Conservation (phyloP, 129 eudicot genomes). For the Helichrysum umbraculigerum region DNA sequence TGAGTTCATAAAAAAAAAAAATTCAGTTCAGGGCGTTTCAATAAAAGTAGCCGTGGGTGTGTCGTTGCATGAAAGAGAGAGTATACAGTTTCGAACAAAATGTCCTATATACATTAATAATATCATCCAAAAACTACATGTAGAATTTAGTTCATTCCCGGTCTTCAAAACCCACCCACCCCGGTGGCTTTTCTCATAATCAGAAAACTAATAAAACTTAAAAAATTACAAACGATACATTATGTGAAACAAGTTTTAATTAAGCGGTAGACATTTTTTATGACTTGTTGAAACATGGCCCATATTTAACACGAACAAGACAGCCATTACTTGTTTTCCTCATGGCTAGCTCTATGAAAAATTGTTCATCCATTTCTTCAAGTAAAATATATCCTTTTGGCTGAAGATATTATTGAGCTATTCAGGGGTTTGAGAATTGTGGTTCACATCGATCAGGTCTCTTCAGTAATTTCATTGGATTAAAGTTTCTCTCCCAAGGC, state of each 20-base stretch:
- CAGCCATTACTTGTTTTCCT: slow-evolving; percentile 19
- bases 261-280: neutral
- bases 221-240: slow-evolving; percentile 31
- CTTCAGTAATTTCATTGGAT: slow-evolving; percentile 50
- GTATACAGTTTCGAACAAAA: slow-evolving; percentile 17
- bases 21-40: no score
- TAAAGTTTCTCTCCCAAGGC: slow-evolving; percentile 73
- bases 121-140: slow-evolving; percentile 25
- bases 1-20: no score
- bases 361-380: slow-evolving; percentile 22
- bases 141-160: slow-evolving; percentile 17
- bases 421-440: slow-evolving; percentile 6
- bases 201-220: slow-evolving; percentile 26
- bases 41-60: neutral
- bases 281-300: slow-evolving; percentile 7
- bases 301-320: slow-evolving; percentile 6
- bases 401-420: slow-evolving; percentile 10
- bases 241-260: slow-evolving; percentile 6
- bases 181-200: slow-evolving; percentile 28
- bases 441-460: slow-evolving; percentile 41
- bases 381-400: slow-evolving; percentile 19
- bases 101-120: slow-evolving; percentile 32
- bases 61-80: neutral
- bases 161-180: slow-evolving; percentile 20
- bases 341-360: slow-evolving; percentile 11